Evolutionary conservation across 345 rosid species (phyloP).

Genomic region (Euclidium syriacum): DNA sequence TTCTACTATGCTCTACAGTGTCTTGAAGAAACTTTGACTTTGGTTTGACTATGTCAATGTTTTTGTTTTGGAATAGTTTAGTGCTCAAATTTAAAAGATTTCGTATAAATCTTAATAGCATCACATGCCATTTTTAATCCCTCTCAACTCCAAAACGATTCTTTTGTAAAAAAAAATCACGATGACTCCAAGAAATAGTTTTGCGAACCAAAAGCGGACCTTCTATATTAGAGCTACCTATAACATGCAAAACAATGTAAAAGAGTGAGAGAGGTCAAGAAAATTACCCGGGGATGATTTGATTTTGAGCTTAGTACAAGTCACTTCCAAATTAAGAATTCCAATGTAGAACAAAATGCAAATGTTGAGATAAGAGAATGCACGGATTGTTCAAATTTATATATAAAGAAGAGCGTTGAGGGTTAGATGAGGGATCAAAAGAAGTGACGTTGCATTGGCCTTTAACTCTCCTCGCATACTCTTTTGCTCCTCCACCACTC

Average conservation of each 20-base stretch:
- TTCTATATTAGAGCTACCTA: neutral
- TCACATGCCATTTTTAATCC: neutral
- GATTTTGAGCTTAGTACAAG: neutral
- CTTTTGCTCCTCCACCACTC: slow-evolving; percentile 32
- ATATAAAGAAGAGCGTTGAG: neutral
- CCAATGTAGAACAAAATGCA: neutral
- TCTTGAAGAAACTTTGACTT: too few species aligned
- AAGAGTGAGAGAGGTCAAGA: neutral
- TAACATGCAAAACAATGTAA: neutral
- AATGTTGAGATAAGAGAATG: neutral
- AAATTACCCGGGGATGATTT: slow-evolving; percentile 5
- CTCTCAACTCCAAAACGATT: neutral
- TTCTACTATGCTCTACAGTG: too few species aligned
- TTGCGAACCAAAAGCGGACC: too few species aligned
- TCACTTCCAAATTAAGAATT: neutral
- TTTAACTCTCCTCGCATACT: neutral
- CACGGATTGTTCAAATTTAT: neutral
- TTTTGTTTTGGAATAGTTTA: neutral
- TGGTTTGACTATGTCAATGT: neutral
- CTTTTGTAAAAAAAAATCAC: neutral
- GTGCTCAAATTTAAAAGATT: too few species aligned
- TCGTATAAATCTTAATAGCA: too few species aligned
- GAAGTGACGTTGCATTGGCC: slow-evolving; percentile 7
- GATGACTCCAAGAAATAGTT: neutral
- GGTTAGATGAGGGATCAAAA: neutral